Base-by-base conservation (phyloP, 495 filamentous ascomycete species). In the Podospora anserina region DNA sequence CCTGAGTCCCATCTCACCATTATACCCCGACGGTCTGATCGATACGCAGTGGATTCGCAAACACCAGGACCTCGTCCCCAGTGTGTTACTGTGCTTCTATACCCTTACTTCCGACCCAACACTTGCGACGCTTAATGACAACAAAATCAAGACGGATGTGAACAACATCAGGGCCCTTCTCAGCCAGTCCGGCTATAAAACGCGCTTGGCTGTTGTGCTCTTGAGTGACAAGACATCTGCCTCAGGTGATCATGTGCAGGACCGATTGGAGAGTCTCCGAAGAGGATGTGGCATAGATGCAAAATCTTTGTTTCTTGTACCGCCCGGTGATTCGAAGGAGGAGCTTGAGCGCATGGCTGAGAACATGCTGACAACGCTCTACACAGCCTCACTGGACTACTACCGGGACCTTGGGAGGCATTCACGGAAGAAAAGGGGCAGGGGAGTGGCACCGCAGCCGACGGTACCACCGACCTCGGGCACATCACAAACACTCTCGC, bases 381-480 rank as follows among this genome's bases (percentile, higher is more conserved):
- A 96, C 70, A 87, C 86, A 6, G 82, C 83, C 27, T 87, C 86
- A 3, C 79, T 92, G 20, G 94, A 97, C 71, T 94, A 96, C 76
- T 97, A 97, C 77, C 84, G 93, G 11, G 94, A 97, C 72, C 80
- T 97, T 13, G 92, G 92, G 16, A 95, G 96, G 65, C 94, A 97
- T 80, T 81, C 89, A 2, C 85, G 94, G 60, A 89, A 93, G 70
- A 97, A 97, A 79, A 88, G 90, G 63, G 88, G 88, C 58, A 83
- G 92, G 71, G 89, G 90, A 23, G 83, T 83, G 34, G 87, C 89
- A 26, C 93, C 93, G 11, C 89, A 91, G 58, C 91, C 92, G 9
- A 94, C 91, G n/a, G 84, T 89, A n/a, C 90, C 92, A 39, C 90
- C 92, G 18, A 92, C 90, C 1, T 90, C 85, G 15, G 91, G 92